Conservation (phyloP, 805 yeast genomes). For the Crinitomyces ghanaensis region DNA sequence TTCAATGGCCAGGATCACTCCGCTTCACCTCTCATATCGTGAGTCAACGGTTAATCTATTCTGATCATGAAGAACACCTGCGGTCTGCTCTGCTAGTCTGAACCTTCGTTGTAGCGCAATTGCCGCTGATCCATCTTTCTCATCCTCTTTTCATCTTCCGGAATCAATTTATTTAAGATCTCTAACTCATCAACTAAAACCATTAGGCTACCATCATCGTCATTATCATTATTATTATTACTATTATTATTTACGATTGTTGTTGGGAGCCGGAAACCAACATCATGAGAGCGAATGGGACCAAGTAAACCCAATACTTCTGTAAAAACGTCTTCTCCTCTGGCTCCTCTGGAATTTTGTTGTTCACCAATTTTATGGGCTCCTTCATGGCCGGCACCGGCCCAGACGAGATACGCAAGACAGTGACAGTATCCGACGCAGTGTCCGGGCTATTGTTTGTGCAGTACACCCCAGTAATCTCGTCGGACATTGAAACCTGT, state of each 20-base stretch:
- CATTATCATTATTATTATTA: too few relatives aligned
- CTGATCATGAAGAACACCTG: too few relatives aligned
- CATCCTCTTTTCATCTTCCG: too few relatives aligned
- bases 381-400: slow-evolving; percentile 14
- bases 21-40: too few relatives aligned
- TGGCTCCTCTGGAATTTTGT: slow-evolving; percentile 17
- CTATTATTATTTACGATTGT: slow-evolving; percentile 1
- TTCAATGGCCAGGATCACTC: too few relatives aligned
- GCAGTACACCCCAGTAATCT: not conserved
- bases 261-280: slow-evolving; percentile 15
- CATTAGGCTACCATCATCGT: too few relatives aligned
- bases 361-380: slow-evolving; percentile 19
- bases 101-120: too few relatives aligned
- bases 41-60: too few relatives aligned
- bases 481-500: slow-evolving; percentile 1
- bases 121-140: too few relatives aligned
- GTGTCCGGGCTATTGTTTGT: too few relatives aligned
- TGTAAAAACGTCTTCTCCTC: slow-evolving; percentile 19
- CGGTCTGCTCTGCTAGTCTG: too few relatives aligned
- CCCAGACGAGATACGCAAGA: slow-evolving; percentile 7
- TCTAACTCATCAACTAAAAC: not conserved
- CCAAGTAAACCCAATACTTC: slow-evolving; percentile 22
- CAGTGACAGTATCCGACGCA: not conserved
- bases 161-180: too few relatives aligned
- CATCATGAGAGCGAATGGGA: slow-evolving; percentile 18